Percentiles rank a stretch among this genome's conserved stretches.
These are phyloP conservation scores for Odontarrhena argentea DNA, from an alignment of 345 rosid species.

Conservation along the genomic window DNA sequence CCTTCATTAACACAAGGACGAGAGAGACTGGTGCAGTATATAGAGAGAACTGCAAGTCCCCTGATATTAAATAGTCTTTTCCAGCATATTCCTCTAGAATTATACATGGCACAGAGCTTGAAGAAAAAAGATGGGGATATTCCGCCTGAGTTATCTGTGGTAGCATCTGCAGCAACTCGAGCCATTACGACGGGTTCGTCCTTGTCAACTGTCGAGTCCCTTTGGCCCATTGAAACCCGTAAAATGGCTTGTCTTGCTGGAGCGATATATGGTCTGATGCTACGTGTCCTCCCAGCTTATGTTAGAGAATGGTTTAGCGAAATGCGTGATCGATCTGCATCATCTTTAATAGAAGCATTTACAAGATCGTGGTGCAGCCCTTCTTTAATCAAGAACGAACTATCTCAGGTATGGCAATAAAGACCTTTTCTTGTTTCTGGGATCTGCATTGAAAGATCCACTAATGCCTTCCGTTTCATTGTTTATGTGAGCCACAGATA, in stretches of 20 bases:
- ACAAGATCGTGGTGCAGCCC: slow-evolving; percentile 97
- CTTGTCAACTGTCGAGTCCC: slow-evolving; percentile 67
- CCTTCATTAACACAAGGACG: slow-evolving; percentile 65
- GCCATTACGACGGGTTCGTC: slow-evolving; percentile 71
- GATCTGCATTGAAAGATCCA: slow-evolving; percentile 16
- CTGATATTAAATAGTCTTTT: slow-evolving; percentile 81
- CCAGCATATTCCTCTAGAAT: slow-evolving; percentile 83
- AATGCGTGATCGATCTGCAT: slow-evolving; percentile 77
- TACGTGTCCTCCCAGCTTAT: slow-evolving; percentile 87
- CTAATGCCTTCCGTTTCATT: slow-evolving; percentile 23
- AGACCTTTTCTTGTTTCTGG: slow-evolving; percentile 3
- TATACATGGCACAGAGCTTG: slow-evolving; percentile 53
- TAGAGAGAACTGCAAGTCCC: slow-evolving; percentile 65
- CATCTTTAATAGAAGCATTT: slow-evolving; percentile 72
- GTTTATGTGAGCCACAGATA: slow-evolving; percentile 62
- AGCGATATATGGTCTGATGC: slow-evolving; percentile 83
- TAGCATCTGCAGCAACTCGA: slow-evolving; percentile 66
- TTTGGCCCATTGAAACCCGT: slow-evolving; percentile 71
- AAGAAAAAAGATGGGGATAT: slow-evolving; percentile 75
- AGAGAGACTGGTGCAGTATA: slow-evolving; percentile 77
- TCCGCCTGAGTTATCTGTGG: slow-evolving; percentile 57
- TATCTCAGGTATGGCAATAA: slow-evolving; percentile 70
- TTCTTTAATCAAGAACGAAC: slow-evolving; percentile 68
- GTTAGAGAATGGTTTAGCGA: slow-evolving; percentile 90
- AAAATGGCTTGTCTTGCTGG: slow-evolving; percentile 85